These are phyloP conservation scores for Aureobasidium mangrovei DNA, from an alignment of 2,329 filamentous ascomycete species.

Conservation along the genomic window DNA sequence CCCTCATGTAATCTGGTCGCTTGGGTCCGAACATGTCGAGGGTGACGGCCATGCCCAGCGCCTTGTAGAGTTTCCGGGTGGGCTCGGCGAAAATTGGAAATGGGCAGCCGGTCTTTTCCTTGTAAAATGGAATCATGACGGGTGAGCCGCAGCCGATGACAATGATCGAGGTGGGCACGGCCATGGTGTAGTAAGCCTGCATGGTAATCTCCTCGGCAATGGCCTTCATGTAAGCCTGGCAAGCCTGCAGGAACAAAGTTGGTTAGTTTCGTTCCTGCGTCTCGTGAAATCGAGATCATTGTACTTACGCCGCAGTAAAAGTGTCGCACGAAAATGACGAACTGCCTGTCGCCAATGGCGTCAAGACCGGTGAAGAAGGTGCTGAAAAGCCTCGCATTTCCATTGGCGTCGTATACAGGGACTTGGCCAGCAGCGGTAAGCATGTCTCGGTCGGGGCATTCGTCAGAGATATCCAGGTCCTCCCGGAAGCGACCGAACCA, in stretches of 20 bases:
- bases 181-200: conserved; percentile 29
- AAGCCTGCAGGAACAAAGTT: conserved; percentile 21
- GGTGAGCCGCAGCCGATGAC: conserved; percentile 32
- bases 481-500: conserved; percentile 29
- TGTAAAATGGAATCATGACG: conserved; percentile 30
- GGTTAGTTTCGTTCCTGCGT: not conserved
- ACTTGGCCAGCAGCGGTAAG: conserved; percentile 27
- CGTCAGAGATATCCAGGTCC: conserved; percentile 24
- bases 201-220: conserved; percentile 27
- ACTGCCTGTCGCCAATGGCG: conserved; percentile 29
- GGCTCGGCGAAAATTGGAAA: conserved; percentile 33
- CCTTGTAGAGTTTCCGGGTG: conserved; percentile 27
- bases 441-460: conserved; percentile 26
- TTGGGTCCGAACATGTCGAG: conserved; percentile 24
- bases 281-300: not conserved
- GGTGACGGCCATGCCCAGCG: conserved; percentile 27
- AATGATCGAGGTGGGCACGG: conserved; percentile 29
- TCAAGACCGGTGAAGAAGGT: conserved; percentile 49
- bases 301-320: conserved; percentile 32
- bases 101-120: conserved; percentile 27
- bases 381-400: conserved; percentile 53
- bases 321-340: conserved; percentile 34
- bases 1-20: conserved; percentile 31
- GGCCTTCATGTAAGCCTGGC: conserved; percentile 30
- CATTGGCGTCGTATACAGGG: conserved; percentile 51